Conservation (phyloP, 768 basidiomycete species). For the Leccinum disarticulatum region DNA sequence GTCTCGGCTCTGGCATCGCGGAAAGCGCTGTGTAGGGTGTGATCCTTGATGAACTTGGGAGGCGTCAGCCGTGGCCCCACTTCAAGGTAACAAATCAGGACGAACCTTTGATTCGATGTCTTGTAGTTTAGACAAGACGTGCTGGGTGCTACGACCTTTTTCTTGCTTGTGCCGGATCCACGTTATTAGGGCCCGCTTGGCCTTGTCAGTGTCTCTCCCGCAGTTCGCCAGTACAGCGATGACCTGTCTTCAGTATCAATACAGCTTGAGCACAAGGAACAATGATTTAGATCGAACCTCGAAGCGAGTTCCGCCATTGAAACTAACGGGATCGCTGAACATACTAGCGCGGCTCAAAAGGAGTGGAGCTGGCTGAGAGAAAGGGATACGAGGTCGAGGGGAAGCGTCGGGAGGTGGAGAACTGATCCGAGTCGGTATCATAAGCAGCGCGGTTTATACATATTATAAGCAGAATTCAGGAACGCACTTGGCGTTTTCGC, state of each 20-base stretch:
- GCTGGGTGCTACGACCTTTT: conserved; percentile 31
- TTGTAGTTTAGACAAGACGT: conserved; percentile 29
- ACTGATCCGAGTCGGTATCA: conserved; percentile 7
- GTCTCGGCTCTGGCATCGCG: conserved; percentile 35
- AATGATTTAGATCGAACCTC: conserved; percentile 18
- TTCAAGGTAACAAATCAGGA: not conserved
- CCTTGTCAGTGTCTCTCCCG: conserved; percentile 28
- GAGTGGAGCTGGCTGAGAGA: not conserved
- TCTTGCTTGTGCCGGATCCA: conserved; percentile 32
- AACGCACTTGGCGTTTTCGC: conserved; percentile 5
- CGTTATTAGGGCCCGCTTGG: conserved; percentile 28
- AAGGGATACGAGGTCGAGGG: not conserved
- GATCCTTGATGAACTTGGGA: conserved; percentile 31
- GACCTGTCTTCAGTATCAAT: conserved; percentile 22
- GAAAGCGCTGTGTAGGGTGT: conserved; percentile 29
- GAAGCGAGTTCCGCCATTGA: conserved; percentile 30
- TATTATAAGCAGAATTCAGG: conserved; percentile 15
- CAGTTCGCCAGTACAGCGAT: conserved; percentile 35
- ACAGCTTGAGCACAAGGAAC: not conserved
- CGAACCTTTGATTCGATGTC: conserved; percentile 31
- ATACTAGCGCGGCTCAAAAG: conserved; percentile 4
- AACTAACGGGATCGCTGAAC: conserved; percentile 28
- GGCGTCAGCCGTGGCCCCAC: not conserved
- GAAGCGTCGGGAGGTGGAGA: conserved; percentile 3
- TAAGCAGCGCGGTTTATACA: conserved; percentile 8